A percentile compares a stretch with the other conserved stretches of the same genome.
phyloP scores from a whole-genome alignment of 768 basidiomycete species.

The Rhodosporidiobolus sp. region DNA sequence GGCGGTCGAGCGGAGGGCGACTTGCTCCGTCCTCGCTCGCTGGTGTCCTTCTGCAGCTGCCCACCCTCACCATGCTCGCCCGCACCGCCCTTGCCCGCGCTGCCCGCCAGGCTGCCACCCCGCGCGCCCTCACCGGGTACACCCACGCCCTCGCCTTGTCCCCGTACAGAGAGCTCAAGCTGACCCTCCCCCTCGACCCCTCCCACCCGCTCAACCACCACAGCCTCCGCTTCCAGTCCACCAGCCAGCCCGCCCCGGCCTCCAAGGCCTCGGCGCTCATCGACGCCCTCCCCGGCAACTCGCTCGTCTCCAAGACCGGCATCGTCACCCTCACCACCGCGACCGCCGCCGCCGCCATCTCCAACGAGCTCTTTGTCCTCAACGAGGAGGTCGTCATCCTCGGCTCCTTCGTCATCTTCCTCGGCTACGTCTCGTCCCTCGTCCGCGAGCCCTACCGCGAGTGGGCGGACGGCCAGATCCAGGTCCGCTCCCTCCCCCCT shows the following conservation, averaged over 20 bases:
- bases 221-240: constrained; percentile 36
- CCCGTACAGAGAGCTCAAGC: background rate
- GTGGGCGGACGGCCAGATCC: constrained; percentile 87
- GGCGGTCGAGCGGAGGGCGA: too few relatives aligned
- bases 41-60: background rate
- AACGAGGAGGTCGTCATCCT: constrained; percentile 93
- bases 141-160: background rate
- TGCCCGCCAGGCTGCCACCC: constrained; percentile 32
- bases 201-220: background rate
- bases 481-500: constrained; percentile 47
- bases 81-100: constrained; percentile 22
- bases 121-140: constrained; percentile 26
- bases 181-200: background rate
- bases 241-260: constrained; percentile 32
- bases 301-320: constrained; percentile 89
- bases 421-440: constrained; percentile 47
- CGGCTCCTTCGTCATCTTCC: constrained; percentile 54
- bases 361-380: constrained; percentile 79
- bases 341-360: constrained; percentile 51
- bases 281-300: constrained; percentile 72
- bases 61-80: background rate
- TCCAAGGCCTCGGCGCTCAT: constrained; percentile 73
- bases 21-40: background rate
- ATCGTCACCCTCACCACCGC: constrained; percentile 67
- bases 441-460: constrained; percentile 82